These are phyloP conservation scores for Phytophthora cactorum DNA, from an alignment of 352 stramenopile genomes.

Conservation along the genomic window DNA sequence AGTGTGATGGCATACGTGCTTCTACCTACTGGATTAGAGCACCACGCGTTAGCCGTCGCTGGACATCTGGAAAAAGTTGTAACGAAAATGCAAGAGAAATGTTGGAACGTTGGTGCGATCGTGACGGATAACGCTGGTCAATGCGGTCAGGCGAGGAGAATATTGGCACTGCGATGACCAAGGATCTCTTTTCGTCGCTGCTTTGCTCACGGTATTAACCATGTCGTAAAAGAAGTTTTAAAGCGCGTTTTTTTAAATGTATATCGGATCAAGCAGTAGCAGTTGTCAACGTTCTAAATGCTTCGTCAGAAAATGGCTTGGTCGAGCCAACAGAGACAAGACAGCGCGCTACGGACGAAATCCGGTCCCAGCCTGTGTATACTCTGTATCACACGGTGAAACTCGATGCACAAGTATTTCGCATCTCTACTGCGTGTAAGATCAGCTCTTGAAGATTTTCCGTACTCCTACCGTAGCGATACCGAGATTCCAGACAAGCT, in stretches of 20 bases:
- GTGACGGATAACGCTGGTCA: background rate
- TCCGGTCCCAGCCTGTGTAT: background rate
- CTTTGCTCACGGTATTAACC: background rate
- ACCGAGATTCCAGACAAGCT: constrained; percentile 1
- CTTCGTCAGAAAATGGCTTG: background rate
- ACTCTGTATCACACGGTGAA: background rate
- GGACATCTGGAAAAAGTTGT: too few relatives aligned
- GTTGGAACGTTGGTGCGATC: background rate
- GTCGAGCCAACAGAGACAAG: background rate
- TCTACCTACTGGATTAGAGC: too few relatives aligned
- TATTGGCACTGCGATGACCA: too few relatives aligned
- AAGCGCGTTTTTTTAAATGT: background rate
- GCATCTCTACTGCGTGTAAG: background rate
- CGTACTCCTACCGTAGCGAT: background rate
- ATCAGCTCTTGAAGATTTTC: background rate
- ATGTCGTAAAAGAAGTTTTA: background rate
- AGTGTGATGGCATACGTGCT: too few relatives aligned
- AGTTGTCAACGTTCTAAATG: background rate
- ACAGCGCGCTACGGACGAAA: background rate
- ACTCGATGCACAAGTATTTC: constrained; percentile 1
- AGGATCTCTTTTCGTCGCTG: too few relatives aligned
- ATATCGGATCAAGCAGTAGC: background rate
- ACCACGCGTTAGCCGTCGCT: too few relatives aligned
- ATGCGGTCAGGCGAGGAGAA: background rate
- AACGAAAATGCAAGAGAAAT: too few relatives aligned